Conservation (phyloP, 2,329 filamentous ascomycete species). For the Trichoderma sp. region DNA sequence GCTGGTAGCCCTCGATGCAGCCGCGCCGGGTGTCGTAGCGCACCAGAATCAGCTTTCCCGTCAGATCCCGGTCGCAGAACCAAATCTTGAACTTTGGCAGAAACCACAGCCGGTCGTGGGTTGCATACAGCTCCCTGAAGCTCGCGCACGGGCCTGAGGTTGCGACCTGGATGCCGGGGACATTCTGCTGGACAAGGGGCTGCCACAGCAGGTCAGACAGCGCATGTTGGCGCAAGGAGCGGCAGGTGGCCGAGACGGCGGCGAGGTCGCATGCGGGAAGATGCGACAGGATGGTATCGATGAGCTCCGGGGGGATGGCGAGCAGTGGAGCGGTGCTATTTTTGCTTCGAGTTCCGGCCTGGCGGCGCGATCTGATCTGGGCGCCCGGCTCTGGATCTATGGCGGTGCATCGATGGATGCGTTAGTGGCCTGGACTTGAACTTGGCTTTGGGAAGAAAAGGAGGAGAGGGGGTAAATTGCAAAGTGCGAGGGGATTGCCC, state of each 20-base stretch:
- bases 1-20: constrained; percentile 77
- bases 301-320: constrained; percentile 70
- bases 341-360: background rate
- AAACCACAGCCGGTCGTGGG: constrained; percentile 84
- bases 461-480: background rate
- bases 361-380: background rate
- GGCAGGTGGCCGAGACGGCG: constrained; percentile 62
- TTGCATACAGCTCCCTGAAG: constrained; percentile 71
- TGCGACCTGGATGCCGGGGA: constrained; percentile 58
- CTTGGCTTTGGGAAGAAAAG: background rate
- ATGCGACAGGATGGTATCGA: constrained; percentile 69
- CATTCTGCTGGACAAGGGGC: constrained; percentile 65
- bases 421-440: background rate
- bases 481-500: background rate
- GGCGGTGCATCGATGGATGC: background rate
- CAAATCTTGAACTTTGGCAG: constrained; percentile 77
- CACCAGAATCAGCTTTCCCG: constrained; percentile 73
- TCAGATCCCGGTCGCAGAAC: constrained; percentile 75
- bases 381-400: background rate
- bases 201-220: constrained; percentile 73
- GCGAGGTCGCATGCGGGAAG: constrained; percentile 67
- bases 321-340: constrained; percentile 43
- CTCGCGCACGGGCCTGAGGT: constrained; percentile 60
- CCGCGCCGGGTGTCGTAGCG: constrained; percentile 73
- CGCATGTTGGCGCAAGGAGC: constrained; percentile 58